Base-by-base conservation (phyloP, 2,329 filamentous ascomycete genomes). In the Fusarium annulatum region DNA sequence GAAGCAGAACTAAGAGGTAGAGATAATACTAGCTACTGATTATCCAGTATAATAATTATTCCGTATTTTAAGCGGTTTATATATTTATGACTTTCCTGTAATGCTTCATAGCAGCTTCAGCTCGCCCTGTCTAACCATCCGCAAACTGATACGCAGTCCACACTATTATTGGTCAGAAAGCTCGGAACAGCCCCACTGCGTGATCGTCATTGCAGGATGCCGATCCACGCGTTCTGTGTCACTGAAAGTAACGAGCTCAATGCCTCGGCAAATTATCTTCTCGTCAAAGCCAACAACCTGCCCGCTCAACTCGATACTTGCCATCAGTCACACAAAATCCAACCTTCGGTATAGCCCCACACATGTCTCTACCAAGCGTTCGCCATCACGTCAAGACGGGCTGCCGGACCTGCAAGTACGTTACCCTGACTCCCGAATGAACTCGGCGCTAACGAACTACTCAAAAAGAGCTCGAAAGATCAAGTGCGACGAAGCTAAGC, bases 401-500 rank as follows among this genome's bases (percentile, higher is more conserved):
- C 1, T 64, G 62, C 9, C 57, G 62, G 9, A 64, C 62, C n/a
- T 64, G 62, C 39, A 64, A 64, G 62, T 64, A 16, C 3, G 62
- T 62, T 23, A 43, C 19, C 15, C 1, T 8, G 30, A 9, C 12
- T 33, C 18, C 3, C 26, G 7, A 2, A 3, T 28, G n/a, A 6
- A 10, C 7, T n/a, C 41, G 15, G 34, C 33, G 19, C 48, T 59
- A 9, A 45, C 10, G 10, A 30, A 2, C 3, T 1, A 26, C 33
- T 3, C 2, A 5, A 21, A 21, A 23, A 69, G 64, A 38, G 12
- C 49, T 15, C 43, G 64, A 0, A 69, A 69, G 23, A 33, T 69
- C 23, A 69, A 69, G 5, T 69, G 66, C 1, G 66, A 69, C 30
- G 66, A 69, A 8, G 34, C 9, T 0, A 68, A 69, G 7, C 64